phyloP scores from a whole-genome alignment of 352 stramenopile species.

The Globisporangium rhizosaccharum region DNA sequence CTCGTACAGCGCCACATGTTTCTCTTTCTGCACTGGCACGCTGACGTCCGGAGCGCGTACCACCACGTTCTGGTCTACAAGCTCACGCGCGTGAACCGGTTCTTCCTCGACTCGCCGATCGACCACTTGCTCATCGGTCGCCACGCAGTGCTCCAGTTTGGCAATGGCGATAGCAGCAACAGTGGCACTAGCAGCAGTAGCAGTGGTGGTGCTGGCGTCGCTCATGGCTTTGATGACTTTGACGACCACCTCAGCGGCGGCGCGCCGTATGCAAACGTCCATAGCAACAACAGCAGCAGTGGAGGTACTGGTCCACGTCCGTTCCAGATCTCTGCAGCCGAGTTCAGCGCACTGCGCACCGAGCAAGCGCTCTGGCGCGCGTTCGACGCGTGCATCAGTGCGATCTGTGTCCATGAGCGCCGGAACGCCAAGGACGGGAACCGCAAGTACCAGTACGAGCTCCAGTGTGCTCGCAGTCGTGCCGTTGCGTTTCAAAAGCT shows the following conservation, averaged over 20 bases:
- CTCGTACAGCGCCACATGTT: conserved; percentile 74
- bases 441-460: conserved; percentile 51
- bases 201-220: conserved; percentile 10
- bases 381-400: conserved; percentile 65
- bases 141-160: conserved; percentile 34
- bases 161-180: conserved; percentile 3
- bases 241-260: conserved; percentile 12
- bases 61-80: conserved; percentile 76
- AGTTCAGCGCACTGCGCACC: conserved; percentile 42
- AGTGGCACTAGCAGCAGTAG: not conserved
- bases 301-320: conserved; percentile 1
- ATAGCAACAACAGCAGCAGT: conserved; percentile 2
- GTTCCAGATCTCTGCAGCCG: conserved; percentile 27
- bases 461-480: conserved; percentile 40
- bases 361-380: conserved; percentile 71
- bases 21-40: conserved; percentile 77
- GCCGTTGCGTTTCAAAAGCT: conserved; percentile 53
- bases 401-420: conserved; percentile 58
- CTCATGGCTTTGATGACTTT: conserved; percentile 27
- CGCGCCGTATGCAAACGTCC: conserved; percentile 4
- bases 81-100: conserved; percentile 48
- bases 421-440: conserved; percentile 49
- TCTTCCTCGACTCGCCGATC: conserved; percentile 56
- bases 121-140: conserved; percentile 62
- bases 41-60: conserved; percentile 61